Evolutionary conservation across 805 yeast species (phyloP), one percentile per base, ranked within the genome.

Genomic region (Candida coquimbonensis): DNA sequence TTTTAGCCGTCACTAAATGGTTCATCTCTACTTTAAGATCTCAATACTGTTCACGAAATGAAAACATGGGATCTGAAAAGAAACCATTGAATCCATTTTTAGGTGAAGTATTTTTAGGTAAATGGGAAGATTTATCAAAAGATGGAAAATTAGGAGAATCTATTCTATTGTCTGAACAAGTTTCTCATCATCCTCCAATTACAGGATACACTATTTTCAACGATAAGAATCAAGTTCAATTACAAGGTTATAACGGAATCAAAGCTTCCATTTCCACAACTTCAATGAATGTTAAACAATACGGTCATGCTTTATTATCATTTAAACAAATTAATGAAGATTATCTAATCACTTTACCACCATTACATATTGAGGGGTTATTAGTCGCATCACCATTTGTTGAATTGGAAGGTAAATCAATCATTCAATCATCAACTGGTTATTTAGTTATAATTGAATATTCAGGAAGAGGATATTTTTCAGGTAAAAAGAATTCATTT

Each of bases 51-150:
- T 84, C 95, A 21, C 78, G 99, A 63, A 87, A 80, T 63, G 97
- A 91, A 69, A 75, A 81, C 44, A 77, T 86, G 76, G 98, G 98
- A n/a, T 75, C 87, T 37, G 99, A 93, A 68, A 93, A 93, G 77
- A 93, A 93, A 68, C 98, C 99, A 9, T 72, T 93, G 63, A 93
- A 93, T 63, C 99, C 99, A 39, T 91, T 93, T 60, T 70, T 93
- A 53, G 99, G 99, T 47, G 99, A 93, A 69, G 72, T 89, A 42
- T 93, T 90, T 58, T 85, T 87, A 35, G 98, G 96, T 40, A 81
- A 83, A 58, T 89, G 97, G 96, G 68, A 66, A 4, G 87, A 80
- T 53, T 60, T 62, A 40, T 61, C 77, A 26, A 51, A 59, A 14
- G 76, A 74, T 38, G 64, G 69, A 11, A 70, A 67, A 45, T 65